Percentiles rank a stretch among this genome's conserved stretches.
Conservation (phyloP, 2,329 filamentous ascomycete species). For the Tolypocladium sp. region DNA sequence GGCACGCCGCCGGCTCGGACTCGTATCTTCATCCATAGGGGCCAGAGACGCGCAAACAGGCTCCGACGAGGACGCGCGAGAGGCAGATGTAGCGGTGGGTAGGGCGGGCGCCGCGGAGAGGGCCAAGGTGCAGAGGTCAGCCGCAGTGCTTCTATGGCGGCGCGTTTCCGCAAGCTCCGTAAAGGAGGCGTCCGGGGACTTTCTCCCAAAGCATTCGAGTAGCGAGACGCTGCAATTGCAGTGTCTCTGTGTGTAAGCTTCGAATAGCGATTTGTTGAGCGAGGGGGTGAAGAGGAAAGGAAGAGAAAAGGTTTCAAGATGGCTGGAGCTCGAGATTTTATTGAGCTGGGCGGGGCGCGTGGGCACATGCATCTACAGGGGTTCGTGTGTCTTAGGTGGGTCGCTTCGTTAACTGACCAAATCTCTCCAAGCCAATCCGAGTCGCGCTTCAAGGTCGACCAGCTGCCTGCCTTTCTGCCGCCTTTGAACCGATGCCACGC, state of each 20-base stretch:
- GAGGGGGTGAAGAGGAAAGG: slow-evolving; percentile 55
- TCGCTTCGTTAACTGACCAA: background rate
- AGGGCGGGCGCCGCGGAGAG: slow-evolving; percentile 30
- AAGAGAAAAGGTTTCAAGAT: slow-evolving; percentile 10
- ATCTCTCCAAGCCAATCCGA: slow-evolving; percentile 14
- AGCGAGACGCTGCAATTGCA: slow-evolving; percentile 23
- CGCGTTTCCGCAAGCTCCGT: slow-evolving; percentile 78
- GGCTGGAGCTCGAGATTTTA: slow-evolving; percentile 13
- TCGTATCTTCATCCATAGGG: slow-evolving; percentile 80
- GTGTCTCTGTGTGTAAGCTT: slow-evolving; percentile 87
- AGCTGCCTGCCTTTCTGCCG: slow-evolving; percentile 3
- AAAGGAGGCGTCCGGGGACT: slow-evolving; percentile 88
- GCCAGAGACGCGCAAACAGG: slow-evolving; percentile 33
- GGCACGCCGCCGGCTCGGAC: slow-evolving; percentile 42
- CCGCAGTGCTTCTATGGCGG: slow-evolving; percentile 99
- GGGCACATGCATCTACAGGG: slow-evolving; percentile 7
- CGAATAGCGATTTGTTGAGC: slow-evolving; percentile 99
- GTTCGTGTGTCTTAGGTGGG: slow-evolving; percentile 6
- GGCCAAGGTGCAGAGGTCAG: slow-evolving; percentile 61
- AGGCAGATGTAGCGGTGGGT: slow-evolving; percentile 35
- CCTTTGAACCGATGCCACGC: background rate
- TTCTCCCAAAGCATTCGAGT: slow-evolving; percentile 88
- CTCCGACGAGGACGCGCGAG: slow-evolving; percentile 2
- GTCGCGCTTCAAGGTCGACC: slow-evolving; percentile 9
- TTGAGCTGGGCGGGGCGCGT: slow-evolving; percentile 11